These are phyloP conservation scores for Aspergillus brunneoviolaceus DNA, from an alignment of 2,329 filamentous ascomycete genomes.

Conservation along the genomic window DNA sequence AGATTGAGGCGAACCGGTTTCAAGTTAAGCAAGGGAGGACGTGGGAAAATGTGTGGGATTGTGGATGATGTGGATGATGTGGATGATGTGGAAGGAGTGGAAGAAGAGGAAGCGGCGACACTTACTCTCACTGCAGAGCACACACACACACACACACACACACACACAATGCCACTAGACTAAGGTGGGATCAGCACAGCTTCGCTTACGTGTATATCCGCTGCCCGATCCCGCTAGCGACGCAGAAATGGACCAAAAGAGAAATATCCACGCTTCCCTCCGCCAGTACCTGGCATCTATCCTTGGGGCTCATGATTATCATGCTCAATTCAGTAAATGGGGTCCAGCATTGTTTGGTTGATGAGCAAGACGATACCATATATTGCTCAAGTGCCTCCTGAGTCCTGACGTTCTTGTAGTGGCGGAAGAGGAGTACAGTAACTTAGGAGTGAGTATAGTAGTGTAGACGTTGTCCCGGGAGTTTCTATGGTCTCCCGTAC, in stretches of 20 bases:
- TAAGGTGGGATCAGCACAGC: constrained; percentile 4
- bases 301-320: neutral
- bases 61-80: neutral
- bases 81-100: neutral
- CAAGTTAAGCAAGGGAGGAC: neutral
- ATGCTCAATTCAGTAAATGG: neutral
- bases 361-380: neutral
- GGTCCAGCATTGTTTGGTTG: neutral
- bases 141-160: neutral
- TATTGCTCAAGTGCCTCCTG: neutral
- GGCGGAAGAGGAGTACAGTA: too few relatives aligned
- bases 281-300: neutral
- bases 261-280: constrained; percentile 17
- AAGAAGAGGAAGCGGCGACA: too few relatives aligned
- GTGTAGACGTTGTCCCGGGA: too few relatives aligned
- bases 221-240: constrained; percentile 16
- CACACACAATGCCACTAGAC: neutral
- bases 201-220: constrained; percentile 18
- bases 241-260: constrained; percentile 16
- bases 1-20: constrained; percentile 6
- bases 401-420: neutral
- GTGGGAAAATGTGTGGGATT: neutral
- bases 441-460: too few relatives aligned
- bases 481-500: neutral
- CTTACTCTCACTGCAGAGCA: too few relatives aligned